Conservation (phyloP, 2,329 filamentous ascomycete genomes). For the Sclerotinia sclerotiorum region DNA sequence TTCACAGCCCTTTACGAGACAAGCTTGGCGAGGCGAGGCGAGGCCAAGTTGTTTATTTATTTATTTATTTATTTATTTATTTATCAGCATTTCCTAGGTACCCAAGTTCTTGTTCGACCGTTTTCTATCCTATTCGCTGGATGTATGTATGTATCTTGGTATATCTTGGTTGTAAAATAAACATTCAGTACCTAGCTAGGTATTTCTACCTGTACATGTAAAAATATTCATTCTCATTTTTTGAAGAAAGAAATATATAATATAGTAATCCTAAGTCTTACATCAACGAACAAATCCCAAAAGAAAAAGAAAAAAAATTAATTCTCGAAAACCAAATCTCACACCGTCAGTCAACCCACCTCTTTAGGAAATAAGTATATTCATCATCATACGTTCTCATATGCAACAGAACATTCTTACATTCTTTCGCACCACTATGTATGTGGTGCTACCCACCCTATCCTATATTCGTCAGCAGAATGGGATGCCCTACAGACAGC, state of each 20-base stretch:
- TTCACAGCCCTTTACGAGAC: not conserved
- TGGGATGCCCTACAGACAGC: conserved; percentile 16
- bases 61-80: not conserved
- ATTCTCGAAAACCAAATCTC: conserved; percentile 11
- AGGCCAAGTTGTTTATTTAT: too few relatives aligned
- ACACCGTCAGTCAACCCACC: conserved; percentile 15
- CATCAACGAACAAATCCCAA: too few relatives aligned
- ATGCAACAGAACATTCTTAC: conserved; percentile 21
- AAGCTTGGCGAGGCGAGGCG: not conserved
- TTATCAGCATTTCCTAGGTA: not conserved
- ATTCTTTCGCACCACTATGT: conserved; percentile 7
- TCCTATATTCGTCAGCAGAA: conserved; percentile 9
- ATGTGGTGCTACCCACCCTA: conserved; percentile 4
- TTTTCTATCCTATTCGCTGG: not conserved
- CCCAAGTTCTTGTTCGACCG: not conserved
- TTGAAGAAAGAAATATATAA: too few relatives aligned
- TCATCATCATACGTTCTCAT: conserved; percentile 16
- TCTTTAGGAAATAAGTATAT: conserved; percentile 7
- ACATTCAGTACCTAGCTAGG: not conserved
- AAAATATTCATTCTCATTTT: not conserved
- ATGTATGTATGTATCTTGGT: not conserved
- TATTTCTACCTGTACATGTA: too few relatives aligned
- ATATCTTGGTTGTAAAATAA: too few relatives aligned
- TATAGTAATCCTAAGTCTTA: not conserved
- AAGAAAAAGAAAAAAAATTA: not conserved